These are phyloP conservation scores for Butyriboletus regius DNA, from an alignment of 1,284 basidiomycete species.

Conservation along the genomic window DNA sequence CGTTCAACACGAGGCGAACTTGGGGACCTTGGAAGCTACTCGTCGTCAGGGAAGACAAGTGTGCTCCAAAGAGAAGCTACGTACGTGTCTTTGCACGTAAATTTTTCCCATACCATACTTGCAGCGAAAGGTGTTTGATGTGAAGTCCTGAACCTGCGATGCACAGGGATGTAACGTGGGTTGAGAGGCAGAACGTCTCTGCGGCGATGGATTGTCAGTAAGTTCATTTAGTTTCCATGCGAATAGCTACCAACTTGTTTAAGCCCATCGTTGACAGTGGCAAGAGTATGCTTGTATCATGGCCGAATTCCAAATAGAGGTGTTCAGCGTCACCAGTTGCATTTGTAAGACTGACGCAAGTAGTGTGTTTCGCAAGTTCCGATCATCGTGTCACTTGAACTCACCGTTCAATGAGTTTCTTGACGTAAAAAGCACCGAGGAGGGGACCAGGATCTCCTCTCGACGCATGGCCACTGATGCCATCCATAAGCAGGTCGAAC, in stretches of 20 bases:
- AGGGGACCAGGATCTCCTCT: constrained; percentile 35
- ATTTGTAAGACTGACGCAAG: constrained; percentile 34
- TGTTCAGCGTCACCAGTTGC: constrained; percentile 30
- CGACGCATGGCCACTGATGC: constrained; percentile 41
- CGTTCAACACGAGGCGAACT: constrained; percentile 42
- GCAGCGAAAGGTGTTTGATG: constrained; percentile 42
- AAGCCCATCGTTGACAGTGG: constrained; percentile 40
- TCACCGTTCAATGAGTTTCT: constrained; percentile 40
- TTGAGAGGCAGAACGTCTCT: constrained; percentile 35
- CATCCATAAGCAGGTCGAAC: constrained; percentile 43
- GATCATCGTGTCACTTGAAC: neutral
- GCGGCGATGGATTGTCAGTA: neutral
- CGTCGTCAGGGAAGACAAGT: constrained; percentile 1
- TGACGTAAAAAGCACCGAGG: constrained; percentile 40
- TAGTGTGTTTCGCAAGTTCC: neutral
- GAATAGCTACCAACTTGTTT: constrained; percentile 30
- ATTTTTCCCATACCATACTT: constrained; percentile 43
- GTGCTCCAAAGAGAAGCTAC: constrained; percentile 1
- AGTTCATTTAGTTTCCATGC: neutral
- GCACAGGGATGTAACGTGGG: constrained; percentile 23
- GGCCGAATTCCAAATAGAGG: constrained; percentile 44
- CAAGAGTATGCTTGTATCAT: constrained; percentile 45
- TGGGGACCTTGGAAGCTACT: constrained; percentile 33
- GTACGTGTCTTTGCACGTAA: constrained; percentile 35
- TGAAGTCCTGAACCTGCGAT: constrained; percentile 39